These are phyloP conservation scores for Paxillus involutus DNA, from an alignment of 768 basidiomycete genomes.

Conservation along the genomic window DNA sequence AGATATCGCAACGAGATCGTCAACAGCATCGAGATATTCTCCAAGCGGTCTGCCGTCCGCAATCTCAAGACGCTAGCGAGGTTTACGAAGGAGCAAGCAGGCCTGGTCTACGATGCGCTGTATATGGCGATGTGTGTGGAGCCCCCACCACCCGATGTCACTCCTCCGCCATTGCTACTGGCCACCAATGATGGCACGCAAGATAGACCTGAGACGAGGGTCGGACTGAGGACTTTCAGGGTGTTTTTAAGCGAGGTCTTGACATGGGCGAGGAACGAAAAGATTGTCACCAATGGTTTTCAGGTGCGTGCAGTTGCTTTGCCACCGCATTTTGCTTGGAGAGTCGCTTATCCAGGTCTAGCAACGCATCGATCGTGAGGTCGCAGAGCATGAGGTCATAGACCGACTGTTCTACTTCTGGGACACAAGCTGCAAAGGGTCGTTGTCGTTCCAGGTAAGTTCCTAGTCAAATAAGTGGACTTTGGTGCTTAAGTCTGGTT, in stretches of 20 bases:
- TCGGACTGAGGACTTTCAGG: constrained; percentile 82
- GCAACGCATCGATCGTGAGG: constrained; percentile 84
- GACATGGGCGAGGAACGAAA: constrained; percentile 95
- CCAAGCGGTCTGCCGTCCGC: constrained; percentile 87
- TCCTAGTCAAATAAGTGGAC: not conserved
- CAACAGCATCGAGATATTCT: constrained; percentile 90
- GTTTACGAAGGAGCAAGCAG: constrained; percentile 85
- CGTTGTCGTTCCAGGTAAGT: constrained; percentile 84
- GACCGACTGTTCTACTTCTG: constrained; percentile 94
- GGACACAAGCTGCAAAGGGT: constrained; percentile 80
- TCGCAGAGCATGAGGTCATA: constrained; percentile 96
- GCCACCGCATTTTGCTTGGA: constrained; percentile 2
- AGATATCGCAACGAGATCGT: constrained; percentile 88
- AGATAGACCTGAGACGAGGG: constrained; percentile 86
- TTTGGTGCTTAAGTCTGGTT: constrained; percentile 10
- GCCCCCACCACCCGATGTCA: constrained; percentile 59
- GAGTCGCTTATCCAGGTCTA: constrained; percentile 26
- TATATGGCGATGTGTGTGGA: constrained; percentile 81
- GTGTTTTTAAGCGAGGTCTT: constrained; percentile 89
- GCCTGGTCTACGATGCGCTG: constrained; percentile 88
- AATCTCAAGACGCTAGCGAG: constrained; percentile 78
- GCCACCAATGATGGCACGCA: constrained; percentile 57
- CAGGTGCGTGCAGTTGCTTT: constrained; percentile 47
- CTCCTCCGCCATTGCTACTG: constrained; percentile 51
- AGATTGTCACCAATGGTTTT: constrained; percentile 89